Base-by-base conservation (phyloP, 352 stramenopile genomes). In the Plasmopara halstedii region DNA sequence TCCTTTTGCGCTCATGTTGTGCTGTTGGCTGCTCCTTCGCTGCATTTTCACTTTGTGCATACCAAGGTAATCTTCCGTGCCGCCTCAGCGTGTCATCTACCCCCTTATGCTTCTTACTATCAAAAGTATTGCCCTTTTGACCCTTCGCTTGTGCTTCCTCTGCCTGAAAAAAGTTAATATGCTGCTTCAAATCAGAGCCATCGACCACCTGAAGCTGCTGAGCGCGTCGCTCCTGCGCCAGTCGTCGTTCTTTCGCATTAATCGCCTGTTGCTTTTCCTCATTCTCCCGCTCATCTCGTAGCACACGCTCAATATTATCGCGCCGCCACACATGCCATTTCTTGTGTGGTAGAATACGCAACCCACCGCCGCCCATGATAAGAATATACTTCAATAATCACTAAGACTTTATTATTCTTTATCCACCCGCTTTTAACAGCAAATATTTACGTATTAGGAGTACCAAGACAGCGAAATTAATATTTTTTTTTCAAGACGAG, bases 281-380 rank as follows among this genome's bases (percentile, higher is more conserved):
- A 31, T 77, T 47, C 42, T 64, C 43, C 13, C 83, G 72, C 60
- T 91, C 80, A 48, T 93, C 78, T 8, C 71, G 64, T 20, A 67
- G 42, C 50, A 90, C 78, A 35, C 77, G 78, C 56, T 89, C 78
- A 38, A 88, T 83, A 62, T 88, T 88, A 38, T 90, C 78, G 14
- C 78, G 70, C 7, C 75, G 75, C 81, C 81, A 93, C 20, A 93
- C 81, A 52, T 93, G 78, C 81, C 81, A 93, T 42, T 74, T 85
- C 67, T 93, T 93, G 45, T 86, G 74, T 5, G 66, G 66, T 6
- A 86, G 57, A 41, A 86, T 77, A 18, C 69, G 74, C 20, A 86
- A 47, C n/a, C 73, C 73, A 29, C 73, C 73, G 20, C 73, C 73
- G 51, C 73, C 73, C 73, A 85, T 85, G 17, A 10, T 29, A 29